These are phyloP conservation scores for Xylariaceae sp. DNA, from an alignment of 2,329 filamentous ascomycete genomes.

Conservation along the genomic window DNA sequence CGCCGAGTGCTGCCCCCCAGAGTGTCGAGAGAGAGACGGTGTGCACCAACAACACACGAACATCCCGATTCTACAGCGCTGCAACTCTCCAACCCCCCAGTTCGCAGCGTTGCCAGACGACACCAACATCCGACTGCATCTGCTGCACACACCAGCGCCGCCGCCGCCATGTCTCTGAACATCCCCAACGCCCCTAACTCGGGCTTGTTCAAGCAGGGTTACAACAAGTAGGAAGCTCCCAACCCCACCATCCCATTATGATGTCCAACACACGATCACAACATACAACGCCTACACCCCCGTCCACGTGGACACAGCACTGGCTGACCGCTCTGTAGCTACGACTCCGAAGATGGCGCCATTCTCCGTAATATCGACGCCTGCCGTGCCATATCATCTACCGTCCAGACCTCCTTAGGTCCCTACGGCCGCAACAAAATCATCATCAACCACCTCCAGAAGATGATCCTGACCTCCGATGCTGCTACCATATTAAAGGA, in stretches of 20 bases:
- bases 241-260: slow-evolving; percentile 22
- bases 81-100: background rate
- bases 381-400: slow-evolving; percentile 91
- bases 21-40: background rate
- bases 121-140: background rate
- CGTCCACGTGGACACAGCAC: background rate
- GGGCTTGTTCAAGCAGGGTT: slow-evolving; percentile 92
- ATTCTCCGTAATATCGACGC: slow-evolving; percentile 98
- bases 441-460: slow-evolving; percentile 98
- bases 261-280: slow-evolving; percentile 6
- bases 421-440: slow-evolving; percentile 99
- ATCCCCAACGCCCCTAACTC: slow-evolving; percentile 92
- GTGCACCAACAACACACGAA: background rate
- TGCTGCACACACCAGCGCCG: background rate
- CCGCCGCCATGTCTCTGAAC: slow-evolving; percentile 77
- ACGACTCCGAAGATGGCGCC: slow-evolving; percentile 98
- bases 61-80: slow-evolving; percentile 5
- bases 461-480: slow-evolving; percentile 98
- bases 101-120: background rate
- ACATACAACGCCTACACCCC: background rate
- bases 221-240: slow-evolving; percentile 72
- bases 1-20: background rate
- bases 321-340: slow-evolving; percentile 57
- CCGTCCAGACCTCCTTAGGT: slow-evolving; percentile 93
- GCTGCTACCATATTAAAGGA: slow-evolving; percentile 96